These are phyloP conservation scores for Mercurialis annua DNA, from an alignment of 345 rosid genomes.

Conservation along the genomic window DNA sequence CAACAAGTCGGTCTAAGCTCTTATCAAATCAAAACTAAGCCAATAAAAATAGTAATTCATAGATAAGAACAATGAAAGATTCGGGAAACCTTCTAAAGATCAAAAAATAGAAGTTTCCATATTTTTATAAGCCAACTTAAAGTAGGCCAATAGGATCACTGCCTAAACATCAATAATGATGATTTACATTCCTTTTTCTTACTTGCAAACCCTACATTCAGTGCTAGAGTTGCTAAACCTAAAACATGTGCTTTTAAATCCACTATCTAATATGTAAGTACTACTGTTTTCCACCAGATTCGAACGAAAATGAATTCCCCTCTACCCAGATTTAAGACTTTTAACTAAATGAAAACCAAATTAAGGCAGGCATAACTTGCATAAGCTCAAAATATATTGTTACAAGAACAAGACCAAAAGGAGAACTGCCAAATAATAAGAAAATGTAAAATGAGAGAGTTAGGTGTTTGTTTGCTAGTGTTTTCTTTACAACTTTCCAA, in stretches of 20 bases:
- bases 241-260: neutral
- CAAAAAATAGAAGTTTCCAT: neutral
- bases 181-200: neutral
- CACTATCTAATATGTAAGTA: neutral
- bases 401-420: neutral
- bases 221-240: neutral
- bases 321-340: neutral
- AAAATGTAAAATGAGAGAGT: neutral
- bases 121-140: neutral
- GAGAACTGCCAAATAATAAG: neutral
- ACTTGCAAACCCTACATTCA: neutral
- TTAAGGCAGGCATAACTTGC: neutral
- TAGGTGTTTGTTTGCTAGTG: neutral
- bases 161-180: neutral
- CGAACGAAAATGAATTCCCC: neutral
- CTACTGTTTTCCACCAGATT: neutral
- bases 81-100: neutral
- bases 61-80: neutral
- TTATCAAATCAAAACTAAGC: no score
- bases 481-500: conserved; percentile 13
- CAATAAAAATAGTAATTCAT: neutral
- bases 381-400: neutral
- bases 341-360: neutral
- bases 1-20: no score
- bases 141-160: neutral